phyloP scores from a whole-genome alignment of 2,329 filamentous ascomycete species.

The Colletotrichum lini region DNA sequence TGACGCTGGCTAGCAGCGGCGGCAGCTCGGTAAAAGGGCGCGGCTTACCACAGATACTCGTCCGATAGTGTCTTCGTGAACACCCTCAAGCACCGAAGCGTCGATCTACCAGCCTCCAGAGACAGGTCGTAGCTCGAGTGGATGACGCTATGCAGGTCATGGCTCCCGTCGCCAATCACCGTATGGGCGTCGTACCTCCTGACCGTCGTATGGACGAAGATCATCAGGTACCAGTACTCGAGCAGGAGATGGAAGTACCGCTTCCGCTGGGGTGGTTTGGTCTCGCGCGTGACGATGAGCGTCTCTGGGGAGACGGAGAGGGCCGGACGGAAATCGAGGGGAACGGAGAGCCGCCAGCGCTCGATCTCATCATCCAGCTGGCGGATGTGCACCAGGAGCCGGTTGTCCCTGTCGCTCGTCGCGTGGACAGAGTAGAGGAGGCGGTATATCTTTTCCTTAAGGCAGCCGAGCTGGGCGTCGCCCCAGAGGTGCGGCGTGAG shows the following conservation, averaged over 20 bases:
- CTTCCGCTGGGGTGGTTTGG: neutral
- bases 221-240: slow-evolving; percentile 44
- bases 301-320: slow-evolving; percentile 1
- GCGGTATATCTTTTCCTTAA: slow-evolving; percentile 19
- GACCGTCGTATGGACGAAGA: slow-evolving; percentile 43
- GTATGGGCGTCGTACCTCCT: slow-evolving; percentile 41
- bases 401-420: slow-evolving; percentile 1
- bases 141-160: slow-evolving; percentile 44
- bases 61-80: slow-evolving; percentile 7
- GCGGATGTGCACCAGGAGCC: slow-evolving; percentile 46
- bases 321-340: slow-evolving; percentile 27
- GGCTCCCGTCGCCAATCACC: slow-evolving; percentile 17
- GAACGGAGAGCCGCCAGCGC: slow-evolving; percentile 49
- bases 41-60: slow-evolving; percentile 13
- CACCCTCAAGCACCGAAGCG: slow-evolving; percentile 34
- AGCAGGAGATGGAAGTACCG: slow-evolving; percentile 39
- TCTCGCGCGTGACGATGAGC: neutral
- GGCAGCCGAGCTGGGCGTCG: slow-evolving; percentile 1
- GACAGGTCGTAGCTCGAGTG: slow-evolving; percentile 46
- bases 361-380: slow-evolving; percentile 52
- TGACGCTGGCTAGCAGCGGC: neutral
- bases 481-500: neutral
- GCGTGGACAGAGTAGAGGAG: slow-evolving; percentile 13
- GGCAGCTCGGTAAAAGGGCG: neutral
- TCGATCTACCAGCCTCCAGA: slow-evolving; percentile 45